Conservation (phyloP, 495 filamentous ascomycete genomes). For the Pseudotulostoma volvatum region DNA sequence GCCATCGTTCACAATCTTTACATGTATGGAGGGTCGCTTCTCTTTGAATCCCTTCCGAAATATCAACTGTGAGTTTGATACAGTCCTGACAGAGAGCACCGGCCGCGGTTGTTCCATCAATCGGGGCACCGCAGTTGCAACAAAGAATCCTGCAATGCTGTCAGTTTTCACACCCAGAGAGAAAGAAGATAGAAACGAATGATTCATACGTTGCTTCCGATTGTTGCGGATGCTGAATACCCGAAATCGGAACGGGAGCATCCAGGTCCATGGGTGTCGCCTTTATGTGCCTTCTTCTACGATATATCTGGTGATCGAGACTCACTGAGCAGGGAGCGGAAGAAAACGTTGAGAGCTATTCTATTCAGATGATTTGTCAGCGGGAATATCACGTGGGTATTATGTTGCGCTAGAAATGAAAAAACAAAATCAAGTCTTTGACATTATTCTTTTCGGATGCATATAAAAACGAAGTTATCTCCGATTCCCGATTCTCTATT, state of each 20-base stretch:
- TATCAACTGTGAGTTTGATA: slow-evolving; percentile 80
- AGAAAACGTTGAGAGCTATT: too few relatives aligned
- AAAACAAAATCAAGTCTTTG: too few relatives aligned
- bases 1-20: slow-evolving; percentile 84
- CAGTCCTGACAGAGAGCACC: slow-evolving; percentile 90
- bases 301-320: too few relatives aligned
- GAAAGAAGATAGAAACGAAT: slow-evolving; percentile 6
- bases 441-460: too few relatives aligned
- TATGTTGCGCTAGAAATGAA: too few relatives aligned
- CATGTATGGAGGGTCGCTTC: slow-evolving; percentile 74
- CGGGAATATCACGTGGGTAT: too few relatives aligned
- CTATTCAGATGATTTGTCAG: too few relatives aligned
- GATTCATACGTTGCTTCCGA: slow-evolving; percentile 40
- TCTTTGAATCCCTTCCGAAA: slow-evolving; percentile 78
- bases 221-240: slow-evolving; percentile 26
- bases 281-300: too few relatives aligned
- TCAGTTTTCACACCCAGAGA: slow-evolving; percentile 8
- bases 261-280: slow-evolving; percentile 68
- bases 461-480: too few relatives aligned
- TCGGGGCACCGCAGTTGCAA: slow-evolving; percentile 86
- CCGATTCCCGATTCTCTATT: too few relatives aligned
- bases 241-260: slow-evolving; percentile 39
- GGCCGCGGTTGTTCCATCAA: slow-evolving; percentile 73
- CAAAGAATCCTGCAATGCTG: slow-evolving; percentile 56
- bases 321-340: too few relatives aligned